Conservation (phyloP, 192 early-diverging fungal genomes). For the Geranomyces michiganensis region DNA sequence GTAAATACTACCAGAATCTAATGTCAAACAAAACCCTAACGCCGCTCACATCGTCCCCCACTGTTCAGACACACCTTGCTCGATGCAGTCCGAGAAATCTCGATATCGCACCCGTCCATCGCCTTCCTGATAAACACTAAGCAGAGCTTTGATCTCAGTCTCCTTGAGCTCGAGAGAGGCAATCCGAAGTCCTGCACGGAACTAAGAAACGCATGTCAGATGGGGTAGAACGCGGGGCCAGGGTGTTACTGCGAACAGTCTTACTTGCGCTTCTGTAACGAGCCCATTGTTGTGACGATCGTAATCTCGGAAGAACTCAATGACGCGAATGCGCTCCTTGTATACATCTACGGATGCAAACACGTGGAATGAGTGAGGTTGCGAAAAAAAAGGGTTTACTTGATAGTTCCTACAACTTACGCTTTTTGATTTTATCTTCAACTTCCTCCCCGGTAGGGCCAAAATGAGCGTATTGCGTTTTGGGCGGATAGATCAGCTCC, state of each 20-base stretch:
- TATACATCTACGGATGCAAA: conserved; percentile 47
- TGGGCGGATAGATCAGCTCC: conserved; percentile 44
- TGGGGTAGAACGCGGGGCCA: neutral
- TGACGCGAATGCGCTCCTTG: conserved; percentile 54
- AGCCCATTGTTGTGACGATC: conserved; percentile 58
- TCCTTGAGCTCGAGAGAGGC: conserved; percentile 39
- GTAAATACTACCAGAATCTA: conserved; percentile 51
- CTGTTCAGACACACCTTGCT: conserved; percentile 37
- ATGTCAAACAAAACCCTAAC: neutral
- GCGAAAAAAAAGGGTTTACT: no score
- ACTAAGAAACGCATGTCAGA: conserved; percentile 20
- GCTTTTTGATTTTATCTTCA: conserved; percentile 52
- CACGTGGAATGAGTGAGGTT: neutral
- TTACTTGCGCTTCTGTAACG: conserved; percentile 51
- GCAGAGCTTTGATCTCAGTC: conserved; percentile 39
- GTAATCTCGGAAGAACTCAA: conserved; percentile 61
- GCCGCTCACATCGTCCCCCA: no score
- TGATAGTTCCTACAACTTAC: conserved; percentile 44
- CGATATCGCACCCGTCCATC: conserved; percentile 51
- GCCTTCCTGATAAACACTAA: conserved; percentile 38
- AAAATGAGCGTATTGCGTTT: conserved; percentile 12
- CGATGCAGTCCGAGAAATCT: conserved; percentile 48
- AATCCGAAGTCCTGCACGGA: conserved; percentile 48
- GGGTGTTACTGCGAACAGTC: neutral
- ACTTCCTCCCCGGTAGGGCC: conserved; percentile 36